Conservation (phyloP, 1,139 yeast species). For the Saccharomycopsis hybrid region DNA sequence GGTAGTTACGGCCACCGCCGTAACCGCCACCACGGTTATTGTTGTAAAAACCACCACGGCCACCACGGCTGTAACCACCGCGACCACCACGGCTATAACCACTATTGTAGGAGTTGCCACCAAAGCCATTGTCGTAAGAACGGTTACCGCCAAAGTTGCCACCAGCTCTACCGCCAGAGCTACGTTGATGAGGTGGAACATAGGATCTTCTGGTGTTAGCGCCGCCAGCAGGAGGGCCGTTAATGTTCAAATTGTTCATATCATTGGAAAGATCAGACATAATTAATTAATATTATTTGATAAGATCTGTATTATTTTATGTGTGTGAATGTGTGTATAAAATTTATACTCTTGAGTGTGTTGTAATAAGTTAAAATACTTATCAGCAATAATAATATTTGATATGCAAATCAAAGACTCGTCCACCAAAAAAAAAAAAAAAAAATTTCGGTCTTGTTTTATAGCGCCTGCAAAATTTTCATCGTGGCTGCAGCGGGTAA, state of each 20-base stretch:
- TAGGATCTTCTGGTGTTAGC: conserved; percentile 29
- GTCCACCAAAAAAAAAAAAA: no score
- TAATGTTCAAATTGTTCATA: conserved; percentile 36
- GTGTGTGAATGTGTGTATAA: no score
- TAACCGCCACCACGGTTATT: conserved; percentile 22
- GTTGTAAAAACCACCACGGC: conserved; percentile 25
- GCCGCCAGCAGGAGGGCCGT: conserved; percentile 33
- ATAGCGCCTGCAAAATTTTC: no score
- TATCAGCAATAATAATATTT: no score
- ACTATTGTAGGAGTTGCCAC: conserved; percentile 26
- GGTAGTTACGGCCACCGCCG: conserved; percentile 26
- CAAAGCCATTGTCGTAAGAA: conserved; percentile 25
- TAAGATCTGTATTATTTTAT: no score
- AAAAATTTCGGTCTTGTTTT: no score
- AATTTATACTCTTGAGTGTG: no score
- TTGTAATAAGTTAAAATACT: no score
- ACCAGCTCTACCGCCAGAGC: conserved; percentile 28
- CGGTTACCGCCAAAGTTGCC: conserved; percentile 28
- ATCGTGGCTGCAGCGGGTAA: no score
- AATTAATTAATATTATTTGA: neutral
- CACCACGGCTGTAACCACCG: conserved; percentile 24
- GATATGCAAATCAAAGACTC: no score
- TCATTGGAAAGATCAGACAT: conserved; percentile 42
- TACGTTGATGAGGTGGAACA: conserved; percentile 23
- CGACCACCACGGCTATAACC: conserved; percentile 26